Evolutionary conservation across 495 filamentous ascomycete genomes (phyloP).

Genomic region (Choiromyces venosus): DNA sequence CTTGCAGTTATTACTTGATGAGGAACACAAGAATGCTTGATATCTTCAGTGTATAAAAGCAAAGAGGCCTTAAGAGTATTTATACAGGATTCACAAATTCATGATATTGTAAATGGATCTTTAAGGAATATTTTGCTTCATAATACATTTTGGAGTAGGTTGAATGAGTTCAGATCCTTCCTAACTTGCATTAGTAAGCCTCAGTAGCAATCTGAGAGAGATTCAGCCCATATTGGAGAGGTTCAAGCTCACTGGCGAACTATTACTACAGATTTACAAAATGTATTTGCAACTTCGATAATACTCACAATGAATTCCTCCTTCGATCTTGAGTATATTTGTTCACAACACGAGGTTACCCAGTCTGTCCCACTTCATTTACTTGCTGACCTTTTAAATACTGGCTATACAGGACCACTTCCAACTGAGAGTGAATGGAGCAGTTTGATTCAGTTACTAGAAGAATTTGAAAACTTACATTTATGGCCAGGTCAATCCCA

Average conservation of each 20-base stretch:
- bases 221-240: not conserved
- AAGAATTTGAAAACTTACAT: not conserved
- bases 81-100: not conserved
- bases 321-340: not conserved
- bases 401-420: not conserved
- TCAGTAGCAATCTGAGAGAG: not conserved
- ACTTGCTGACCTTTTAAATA: slow-evolving; percentile 1
- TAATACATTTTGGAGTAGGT: not conserved
- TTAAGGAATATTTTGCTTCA: not conserved
- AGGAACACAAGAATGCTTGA: slow-evolving; percentile 5
- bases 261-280: not conserved
- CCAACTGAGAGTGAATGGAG: not conserved
- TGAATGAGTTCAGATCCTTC: not conserved
- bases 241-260: not conserved
- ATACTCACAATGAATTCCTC: not conserved
- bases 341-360: not conserved
- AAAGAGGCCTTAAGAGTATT: slow-evolving; percentile 1
- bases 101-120: not conserved
- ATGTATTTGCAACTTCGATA: not conserved
- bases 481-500: not conserved
- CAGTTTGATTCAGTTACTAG: not conserved
- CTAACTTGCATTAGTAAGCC: not conserved
- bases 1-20: slow-evolving; percentile 6
- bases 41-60: not conserved
- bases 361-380: not conserved